Base-by-base conservation (phyloP, 2,329 filamentous ascomycete genomes). In the Trichoderma lentiforme region DNA sequence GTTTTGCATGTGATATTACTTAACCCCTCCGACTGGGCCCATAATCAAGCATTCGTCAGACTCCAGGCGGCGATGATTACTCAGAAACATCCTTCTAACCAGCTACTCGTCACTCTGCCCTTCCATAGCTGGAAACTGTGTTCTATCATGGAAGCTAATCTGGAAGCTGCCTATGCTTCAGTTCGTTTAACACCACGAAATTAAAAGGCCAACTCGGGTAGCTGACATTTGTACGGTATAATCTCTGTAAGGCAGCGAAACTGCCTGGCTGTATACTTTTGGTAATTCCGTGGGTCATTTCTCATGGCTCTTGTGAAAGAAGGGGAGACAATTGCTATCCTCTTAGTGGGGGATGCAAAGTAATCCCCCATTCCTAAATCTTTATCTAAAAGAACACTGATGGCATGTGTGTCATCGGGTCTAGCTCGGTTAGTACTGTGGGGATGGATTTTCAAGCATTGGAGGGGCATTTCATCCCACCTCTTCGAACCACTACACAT, bases 381-480 rank as follows among this genome's bases (percentile, higher is more conserved):
- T 51, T 51, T 14, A 51, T 51, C 9, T 21, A 21, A 18, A 51
- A 21, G n/a, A 51, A 51, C 43, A 24, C 8, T 51, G n/a, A 51
- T 51, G 11, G 43, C 5, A 51, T 51, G 43, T 51, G n/a, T 24
- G 56, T 58, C 56, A 32, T 60, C 57, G 57, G 57, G 30, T 34
- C 57, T 60, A 34, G 30, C 57, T 60, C 57, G 61, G 61, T 32
- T 64, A 47, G 36, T 63, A 7, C 24, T 63, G 36, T 43, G 36
- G 28, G 62, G 28, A 39, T 21, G 39, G 28, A 39, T 21, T 30
- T 34, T 58, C 21, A 34, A 57, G 43, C 43, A 63, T 26, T 14
- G 24, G 53, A 34, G 58, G 58, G 53, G 58, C 58, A 70, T 26
- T 70, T 47, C 58, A 70, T 70, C 58, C 58, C 58, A 70, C 53